Evolutionary conservation across 352 stramenopile genomes (phyloP).

Genomic region (Peronospora farinosa): DNA sequence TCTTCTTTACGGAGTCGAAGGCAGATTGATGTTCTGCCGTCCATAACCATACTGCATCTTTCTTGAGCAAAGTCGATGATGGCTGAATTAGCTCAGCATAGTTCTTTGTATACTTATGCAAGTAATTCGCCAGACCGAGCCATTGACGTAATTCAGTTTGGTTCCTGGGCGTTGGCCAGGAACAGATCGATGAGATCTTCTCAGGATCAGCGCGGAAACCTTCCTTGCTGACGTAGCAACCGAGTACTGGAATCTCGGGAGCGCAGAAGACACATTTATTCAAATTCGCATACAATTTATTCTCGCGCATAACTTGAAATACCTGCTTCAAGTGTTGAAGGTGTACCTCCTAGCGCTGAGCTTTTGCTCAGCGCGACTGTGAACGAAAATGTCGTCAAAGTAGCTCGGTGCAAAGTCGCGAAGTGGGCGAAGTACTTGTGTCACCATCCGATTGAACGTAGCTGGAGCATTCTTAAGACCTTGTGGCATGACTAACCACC

Average conservation of each 20-base stretch:
- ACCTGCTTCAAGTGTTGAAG: neutral
- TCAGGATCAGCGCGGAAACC: neutral
- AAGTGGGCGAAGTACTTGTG: neutral
- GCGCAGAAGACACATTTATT: neutral
- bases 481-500: neutral
- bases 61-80: neutral
- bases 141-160: too few species aligned
- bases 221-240: neutral
- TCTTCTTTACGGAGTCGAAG: too few species aligned
- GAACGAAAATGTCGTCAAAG: constrained; percentile 8
- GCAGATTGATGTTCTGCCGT: too few species aligned
- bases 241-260: neutral
- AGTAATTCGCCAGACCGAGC: neutral
- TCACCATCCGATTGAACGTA: neutral
- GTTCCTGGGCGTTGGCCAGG: too few species aligned
- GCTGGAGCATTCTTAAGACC: neutral
- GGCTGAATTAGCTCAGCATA: neutral
- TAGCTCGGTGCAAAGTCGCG: constrained; percentile 8
- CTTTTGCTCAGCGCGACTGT: neutral
- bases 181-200: too few species aligned
- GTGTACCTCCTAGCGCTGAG: neutral
- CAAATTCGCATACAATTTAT: neutral
- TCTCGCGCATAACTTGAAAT: neutral
- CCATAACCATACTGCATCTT: neutral
- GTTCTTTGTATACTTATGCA: neutral